Percentiles rank a stretch among this genome's conserved stretches.
Conservation (phyloP, 2,329 filamentous ascomycete genomes). For the Chaetomium olivaceum region DNA sequence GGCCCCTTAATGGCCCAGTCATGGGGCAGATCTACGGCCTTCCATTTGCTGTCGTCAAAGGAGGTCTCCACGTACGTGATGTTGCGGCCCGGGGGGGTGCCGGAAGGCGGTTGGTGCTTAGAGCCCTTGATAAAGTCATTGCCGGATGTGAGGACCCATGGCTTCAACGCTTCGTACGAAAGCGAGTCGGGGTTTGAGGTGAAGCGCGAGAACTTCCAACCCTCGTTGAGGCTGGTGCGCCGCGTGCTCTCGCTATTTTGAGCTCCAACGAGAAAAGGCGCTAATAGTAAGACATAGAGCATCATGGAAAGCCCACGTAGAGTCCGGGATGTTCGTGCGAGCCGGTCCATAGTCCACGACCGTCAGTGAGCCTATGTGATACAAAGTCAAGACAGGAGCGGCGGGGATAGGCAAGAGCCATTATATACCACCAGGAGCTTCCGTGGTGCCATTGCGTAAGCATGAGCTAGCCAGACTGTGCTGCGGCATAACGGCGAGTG, state of each 20-base stretch:
- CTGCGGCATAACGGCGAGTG: not conserved
- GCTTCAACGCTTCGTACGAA: conserved; percentile 33
- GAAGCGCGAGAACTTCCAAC: conserved; percentile 30
- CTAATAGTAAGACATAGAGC: not conserved
- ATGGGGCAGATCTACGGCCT: conserved; percentile 46
- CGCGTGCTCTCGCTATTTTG: not conserved
- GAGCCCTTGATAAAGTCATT: conserved; percentile 36
- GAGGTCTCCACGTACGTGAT: conserved; percentile 35
- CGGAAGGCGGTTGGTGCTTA: conserved; percentile 31
- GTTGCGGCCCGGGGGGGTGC: conserved; percentile 29
- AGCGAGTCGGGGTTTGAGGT: conserved; percentile 26
- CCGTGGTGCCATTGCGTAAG: not conserved
- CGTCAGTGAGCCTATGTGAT: not conserved
- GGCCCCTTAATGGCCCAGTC: conserved; percentile 53
- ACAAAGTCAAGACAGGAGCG: not conserved
- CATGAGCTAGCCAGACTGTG: not conserved
- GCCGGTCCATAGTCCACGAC: not conserved
- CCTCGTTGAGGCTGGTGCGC: conserved; percentile 27
- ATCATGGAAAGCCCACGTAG: not conserved
- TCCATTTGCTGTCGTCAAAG: conserved; percentile 46
- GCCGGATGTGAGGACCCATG: conserved; percentile 39
- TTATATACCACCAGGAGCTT: not conserved
- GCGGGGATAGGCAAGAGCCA: not conserved
- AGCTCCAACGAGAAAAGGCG: not conserved
- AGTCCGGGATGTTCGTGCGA: not conserved